phyloP scores from a whole-genome alignment of 345 rosid genomes.

The Arabis hirsuta region DNA sequence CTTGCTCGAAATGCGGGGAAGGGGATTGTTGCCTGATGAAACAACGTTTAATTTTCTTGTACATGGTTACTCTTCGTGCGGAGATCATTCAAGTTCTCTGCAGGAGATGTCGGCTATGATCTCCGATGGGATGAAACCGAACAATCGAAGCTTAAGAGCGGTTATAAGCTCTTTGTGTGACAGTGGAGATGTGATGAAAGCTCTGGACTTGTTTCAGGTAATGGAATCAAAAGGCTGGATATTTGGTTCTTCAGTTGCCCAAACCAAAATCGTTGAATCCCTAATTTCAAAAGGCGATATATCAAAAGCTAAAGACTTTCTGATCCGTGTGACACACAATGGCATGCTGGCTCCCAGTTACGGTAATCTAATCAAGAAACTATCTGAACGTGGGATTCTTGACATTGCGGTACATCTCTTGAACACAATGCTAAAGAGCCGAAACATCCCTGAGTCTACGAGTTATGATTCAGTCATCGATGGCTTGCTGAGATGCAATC shows the following conservation, averaged over 20 bases:
- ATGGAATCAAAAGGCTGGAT: conserved; percentile 60
- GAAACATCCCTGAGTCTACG: conserved; percentile 50
- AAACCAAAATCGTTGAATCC: conserved; percentile 52
- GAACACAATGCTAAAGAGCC: conserved; percentile 65
- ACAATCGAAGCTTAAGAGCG: conserved; percentile 60
- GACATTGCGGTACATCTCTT: conserved; percentile 63
- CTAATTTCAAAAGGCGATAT: conserved; percentile 54
- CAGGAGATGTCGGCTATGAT: conserved; percentile 57
- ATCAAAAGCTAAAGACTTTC: conserved; percentile 59
- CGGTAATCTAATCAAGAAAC: conserved; percentile 60
- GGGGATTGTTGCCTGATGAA: conserved; percentile 55
- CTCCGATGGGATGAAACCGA: conserved; percentile 58
- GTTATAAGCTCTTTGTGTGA: conserved; percentile 50
- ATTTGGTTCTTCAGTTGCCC: conserved; percentile 52
- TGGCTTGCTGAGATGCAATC: conserved; percentile 48
- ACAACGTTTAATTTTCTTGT: conserved; percentile 70
- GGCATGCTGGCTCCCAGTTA: conserved; percentile 45
- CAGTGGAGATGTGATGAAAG: conserved; percentile 52
- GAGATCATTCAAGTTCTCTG: conserved; percentile 50
- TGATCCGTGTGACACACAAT: conserved; percentile 50
- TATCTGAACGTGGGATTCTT: conserved; percentile 50
- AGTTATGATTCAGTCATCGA: conserved; percentile 64
- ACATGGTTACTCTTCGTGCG: conserved; percentile 55
- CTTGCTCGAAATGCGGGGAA: conserved; percentile 54
- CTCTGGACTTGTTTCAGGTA: conserved; percentile 55